Base-by-base conservation (phyloP, 345 rosid species). In the Microthlaspi erraticum region DNA sequence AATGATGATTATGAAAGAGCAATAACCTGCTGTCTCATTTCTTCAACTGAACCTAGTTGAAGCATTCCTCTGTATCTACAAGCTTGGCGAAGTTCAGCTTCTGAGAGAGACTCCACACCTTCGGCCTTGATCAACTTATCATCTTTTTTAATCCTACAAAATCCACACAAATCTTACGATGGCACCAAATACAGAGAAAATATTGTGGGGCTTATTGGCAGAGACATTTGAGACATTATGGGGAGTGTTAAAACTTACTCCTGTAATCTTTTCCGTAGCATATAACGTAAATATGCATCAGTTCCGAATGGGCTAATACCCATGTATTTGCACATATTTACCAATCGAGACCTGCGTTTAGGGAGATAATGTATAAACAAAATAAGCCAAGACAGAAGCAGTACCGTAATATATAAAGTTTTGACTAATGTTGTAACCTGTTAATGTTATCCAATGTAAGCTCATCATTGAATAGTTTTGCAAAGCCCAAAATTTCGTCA, bases 291-390 rank as follows among this genome's bases (percentile, higher is more conserved):
- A 78, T 93, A 88, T 58, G 97, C 96, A 81, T 90, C 98, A 50
- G 98, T 93, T 70, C 98, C 98, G 42, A 73, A 90, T 46, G 98
- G 98, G 64, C 87, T 88, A 73, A 90, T 85, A 77, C 98, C 98
- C 98, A 93, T 93, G 81, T 93, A 93, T 70, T 90, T 90, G 87
- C 97, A 93, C 98, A 93, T 93, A 78, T 85, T 93, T 76, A 93
- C 97, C 54, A 93, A 72, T 38, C 97, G 92, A 67, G 98, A 84
- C 87, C 98, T 93, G 86, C 66, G 79, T 12, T 60, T 60, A 64
- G 29, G 80, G 78, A 81, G 39, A 65, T 43, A 58, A 60, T 12
- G 37, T 66, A 45, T 72, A 52, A 46, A 11, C 46, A 37, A 58
- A 49, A 69, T 36, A 65, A 17, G 17, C 36, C 50, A 53, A 52